Percentiles rank a stretch among this genome's conserved stretches.
Conservation (phyloP, 169 alveolate species). For the Babesia divergens region DNA sequence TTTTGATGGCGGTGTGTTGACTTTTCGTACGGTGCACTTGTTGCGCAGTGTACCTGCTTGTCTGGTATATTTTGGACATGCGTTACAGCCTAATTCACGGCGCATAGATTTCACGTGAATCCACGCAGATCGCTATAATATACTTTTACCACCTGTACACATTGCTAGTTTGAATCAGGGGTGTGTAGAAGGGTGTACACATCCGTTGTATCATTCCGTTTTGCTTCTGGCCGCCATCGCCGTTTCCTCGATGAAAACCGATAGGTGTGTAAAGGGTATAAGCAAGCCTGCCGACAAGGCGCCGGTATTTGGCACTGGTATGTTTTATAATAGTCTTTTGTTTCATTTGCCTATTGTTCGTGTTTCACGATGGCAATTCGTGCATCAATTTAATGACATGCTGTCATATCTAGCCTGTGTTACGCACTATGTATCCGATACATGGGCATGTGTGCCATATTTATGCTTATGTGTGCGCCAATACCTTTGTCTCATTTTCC, state of each 20-base stretch:
- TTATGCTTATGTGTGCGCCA: background rate
- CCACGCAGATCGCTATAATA: too few relatives aligned
- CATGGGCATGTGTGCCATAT: background rate
- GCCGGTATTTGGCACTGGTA: slow-evolving; percentile 1
- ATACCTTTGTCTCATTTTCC: background rate
- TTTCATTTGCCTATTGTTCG: too few relatives aligned
- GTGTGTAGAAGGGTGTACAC: background rate
- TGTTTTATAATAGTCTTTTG: too few relatives aligned
- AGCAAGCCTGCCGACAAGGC: background rate
- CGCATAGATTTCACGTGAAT: too few relatives aligned
- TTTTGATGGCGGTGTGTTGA: too few relatives aligned
- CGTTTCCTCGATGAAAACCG: background rate
- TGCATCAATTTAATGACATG: too few relatives aligned
- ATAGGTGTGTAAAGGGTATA: background rate
- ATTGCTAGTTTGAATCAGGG: too few relatives aligned
- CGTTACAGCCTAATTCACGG: too few relatives aligned
- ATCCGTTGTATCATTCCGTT: background rate
- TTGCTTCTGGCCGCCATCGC: background rate
- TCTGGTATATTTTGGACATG: background rate
- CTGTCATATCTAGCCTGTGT: too few relatives aligned
- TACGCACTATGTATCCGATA: too few relatives aligned
- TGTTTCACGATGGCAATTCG: too few relatives aligned
- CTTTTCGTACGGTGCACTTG: background rate
- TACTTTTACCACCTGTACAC: too few relatives aligned
- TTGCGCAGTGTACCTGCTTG: background rate